These are phyloP conservation scores for Candida chilensis DNA, from an alignment of 805 yeast species.

Conservation along the genomic window DNA sequence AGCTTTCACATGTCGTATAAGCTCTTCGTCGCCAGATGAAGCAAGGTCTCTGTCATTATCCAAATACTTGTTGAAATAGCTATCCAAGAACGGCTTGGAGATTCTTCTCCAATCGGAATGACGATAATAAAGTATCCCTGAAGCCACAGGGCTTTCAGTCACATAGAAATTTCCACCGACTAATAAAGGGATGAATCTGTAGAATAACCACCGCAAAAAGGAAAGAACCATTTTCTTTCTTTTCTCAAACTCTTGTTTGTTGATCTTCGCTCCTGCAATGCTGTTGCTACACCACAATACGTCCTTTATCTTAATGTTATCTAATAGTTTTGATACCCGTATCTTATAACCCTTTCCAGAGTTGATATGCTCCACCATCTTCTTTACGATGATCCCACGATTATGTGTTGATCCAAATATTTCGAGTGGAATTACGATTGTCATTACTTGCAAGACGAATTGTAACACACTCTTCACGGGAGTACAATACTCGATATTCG, in stretches of 20 bases:
- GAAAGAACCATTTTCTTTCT: slow-evolving; percentile 22
- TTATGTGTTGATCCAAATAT: slow-evolving; percentile 47
- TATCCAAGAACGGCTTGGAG: slow-evolving; percentile 27
- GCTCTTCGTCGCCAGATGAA: no score
- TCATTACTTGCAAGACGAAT: slow-evolving; percentile 32
- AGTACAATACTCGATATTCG: slow-evolving; percentile 21
- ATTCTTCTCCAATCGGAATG: slow-evolving; percentile 48
- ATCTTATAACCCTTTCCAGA: slow-evolving; percentile 26
- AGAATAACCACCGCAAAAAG: slow-evolving; percentile 55
- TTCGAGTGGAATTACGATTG: slow-evolving; percentile 39
- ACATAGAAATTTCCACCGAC: slow-evolving; percentile 55
- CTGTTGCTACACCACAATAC: slow-evolving; percentile 47
- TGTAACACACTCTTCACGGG: slow-evolving; percentile 22
- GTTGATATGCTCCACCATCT: slow-evolving; percentile 25
- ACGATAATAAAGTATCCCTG: slow-evolving; percentile 37
- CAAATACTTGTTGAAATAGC: slow-evolving; percentile 31
- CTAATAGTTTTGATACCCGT: slow-evolving; percentile 24
- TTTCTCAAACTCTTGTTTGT: slow-evolving; percentile 30
- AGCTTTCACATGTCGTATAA: no score
- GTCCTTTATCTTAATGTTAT: no score
- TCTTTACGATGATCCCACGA: slow-evolving; percentile 24
- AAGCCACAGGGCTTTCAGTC: slow-evolving; percentile 38
- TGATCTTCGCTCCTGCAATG: slow-evolving; percentile 9
- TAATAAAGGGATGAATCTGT: slow-evolving; percentile 31
- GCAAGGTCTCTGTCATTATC: slow-evolving; percentile 5